These are phyloP conservation scores for Neonothopanus nambi DNA, from an alignment of 1,284 basidiomycete species.

Conservation along the genomic window DNA sequence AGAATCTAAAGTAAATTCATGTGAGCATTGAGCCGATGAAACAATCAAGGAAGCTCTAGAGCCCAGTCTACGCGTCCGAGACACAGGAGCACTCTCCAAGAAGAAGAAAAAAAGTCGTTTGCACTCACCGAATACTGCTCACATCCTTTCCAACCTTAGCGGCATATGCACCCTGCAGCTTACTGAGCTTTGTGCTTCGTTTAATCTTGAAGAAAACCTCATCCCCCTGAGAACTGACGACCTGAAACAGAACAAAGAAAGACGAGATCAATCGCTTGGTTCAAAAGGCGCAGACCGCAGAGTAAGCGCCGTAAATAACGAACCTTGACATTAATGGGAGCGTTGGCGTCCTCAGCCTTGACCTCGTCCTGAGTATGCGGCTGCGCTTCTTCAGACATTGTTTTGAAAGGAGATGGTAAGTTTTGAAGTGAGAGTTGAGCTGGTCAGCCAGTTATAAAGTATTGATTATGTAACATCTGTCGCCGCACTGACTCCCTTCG, in stretches of 20 bases:
- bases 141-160: constrained; percentile 92
- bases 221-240: constrained; percentile 76
- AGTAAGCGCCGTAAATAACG: constrained; percentile 22
- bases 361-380: constrained; percentile 41
- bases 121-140: constrained; percentile 71
- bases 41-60: not conserved
- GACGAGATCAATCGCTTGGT: not conserved
- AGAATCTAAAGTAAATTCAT: constrained; percentile 53
- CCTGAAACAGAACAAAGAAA: constrained; percentile 41
- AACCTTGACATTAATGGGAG: constrained; percentile 86
- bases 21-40: not conserved
- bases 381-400: constrained; percentile 69
- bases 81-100: not conserved
- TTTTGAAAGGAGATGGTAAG: constrained; percentile 6
- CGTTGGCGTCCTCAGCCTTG: constrained; percentile 65
- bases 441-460: not conserved
- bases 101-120: not conserved
- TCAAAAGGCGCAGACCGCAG: too few relatives aligned
- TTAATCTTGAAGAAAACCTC: constrained; percentile 99
- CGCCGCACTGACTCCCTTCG: not conserved
- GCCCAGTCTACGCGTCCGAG: not conserved
- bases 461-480: not conserved
- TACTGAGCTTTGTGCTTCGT: constrained; percentile 89
- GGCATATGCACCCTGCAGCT: constrained; percentile 92
- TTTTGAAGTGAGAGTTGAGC: not conserved